Evolutionary conservation across 2,329 filamentous ascomycete species (phyloP).

Genomic region (Cladosporium sp.): DNA sequence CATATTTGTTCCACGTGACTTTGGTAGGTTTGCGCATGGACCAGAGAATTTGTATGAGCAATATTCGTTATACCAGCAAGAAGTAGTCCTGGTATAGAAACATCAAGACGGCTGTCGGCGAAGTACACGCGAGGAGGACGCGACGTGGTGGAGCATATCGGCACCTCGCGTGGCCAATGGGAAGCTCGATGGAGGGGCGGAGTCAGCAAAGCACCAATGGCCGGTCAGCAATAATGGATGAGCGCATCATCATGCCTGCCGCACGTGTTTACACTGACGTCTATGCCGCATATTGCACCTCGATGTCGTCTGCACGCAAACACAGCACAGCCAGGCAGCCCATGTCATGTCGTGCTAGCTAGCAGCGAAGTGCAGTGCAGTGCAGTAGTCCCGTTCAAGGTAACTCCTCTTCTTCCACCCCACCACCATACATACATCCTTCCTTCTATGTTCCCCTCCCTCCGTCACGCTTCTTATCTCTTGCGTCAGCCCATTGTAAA

Average conservation of each 20-base stretch:
- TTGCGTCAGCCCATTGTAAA: slow-evolving; percentile 11
- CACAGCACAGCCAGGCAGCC: not conserved
- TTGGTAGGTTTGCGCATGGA: not conserved
- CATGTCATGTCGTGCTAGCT: not conserved
- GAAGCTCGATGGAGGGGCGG: not conserved
- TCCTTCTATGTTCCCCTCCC: slow-evolving; percentile 14
- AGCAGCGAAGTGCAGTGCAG: not conserved
- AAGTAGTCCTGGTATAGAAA: too few relatives aligned
- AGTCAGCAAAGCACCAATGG: slow-evolving; percentile 1
- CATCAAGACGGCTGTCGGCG: too few relatives aligned
- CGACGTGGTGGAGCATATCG: not conserved
- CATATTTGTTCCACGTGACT: not conserved
- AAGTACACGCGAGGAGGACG: not conserved
- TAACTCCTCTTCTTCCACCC: slow-evolving; percentile 7
- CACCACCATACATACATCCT: not conserved
- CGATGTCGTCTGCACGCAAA: not conserved
- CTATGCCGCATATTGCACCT: not conserved
- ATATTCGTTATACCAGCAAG: not conserved
- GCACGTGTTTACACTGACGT: not conserved
- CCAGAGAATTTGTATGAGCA: not conserved
- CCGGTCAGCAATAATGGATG: slow-evolving; percentile 5
- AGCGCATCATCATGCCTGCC: slow-evolving; percentile 8
- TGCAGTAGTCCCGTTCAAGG: not conserved
- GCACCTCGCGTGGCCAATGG: not conserved
- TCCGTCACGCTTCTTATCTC: slow-evolving; percentile 13